Conservation (phyloP, 768 basidiomycete species). For the Scleroderma citrinum region DNA sequence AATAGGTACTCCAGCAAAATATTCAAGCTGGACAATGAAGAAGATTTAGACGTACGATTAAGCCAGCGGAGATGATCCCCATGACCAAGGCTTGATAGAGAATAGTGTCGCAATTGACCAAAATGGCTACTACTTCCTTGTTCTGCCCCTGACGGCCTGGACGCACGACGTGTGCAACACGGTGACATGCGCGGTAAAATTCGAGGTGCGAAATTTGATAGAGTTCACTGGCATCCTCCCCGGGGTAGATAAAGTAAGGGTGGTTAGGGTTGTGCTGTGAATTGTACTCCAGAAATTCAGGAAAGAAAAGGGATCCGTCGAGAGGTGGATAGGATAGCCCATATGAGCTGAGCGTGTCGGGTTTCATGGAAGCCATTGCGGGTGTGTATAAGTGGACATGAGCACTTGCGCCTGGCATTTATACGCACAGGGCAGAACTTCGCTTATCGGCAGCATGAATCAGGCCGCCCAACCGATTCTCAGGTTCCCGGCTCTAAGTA, state of each 20-base stretch:
- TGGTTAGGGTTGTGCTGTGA: constrained; percentile 28
- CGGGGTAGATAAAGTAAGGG: constrained; percentile 28
- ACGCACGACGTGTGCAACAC: constrained; percentile 35
- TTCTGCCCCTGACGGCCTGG: constrained; percentile 27
- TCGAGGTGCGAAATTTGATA: constrained; percentile 35
- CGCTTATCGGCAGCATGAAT: no score
- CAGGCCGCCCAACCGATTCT: no score
- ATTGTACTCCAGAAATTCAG: constrained; percentile 31
- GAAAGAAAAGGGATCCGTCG: constrained; percentile 26
- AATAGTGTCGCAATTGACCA: constrained; percentile 33
- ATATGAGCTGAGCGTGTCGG: neutral
- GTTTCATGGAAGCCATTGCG: neutral
- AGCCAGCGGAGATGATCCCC: constrained; percentile 31
- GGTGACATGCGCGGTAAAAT: constrained; percentile 40
- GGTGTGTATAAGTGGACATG: neutral
- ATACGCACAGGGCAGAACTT: no score
- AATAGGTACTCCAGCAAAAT: neutral
- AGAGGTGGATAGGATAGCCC: constrained; percentile 12
- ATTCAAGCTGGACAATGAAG: neutral
- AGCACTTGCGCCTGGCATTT: neutral
- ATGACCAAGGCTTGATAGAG: constrained; percentile 38
- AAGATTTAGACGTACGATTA: constrained; percentile 5
- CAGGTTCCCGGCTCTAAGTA: no score
- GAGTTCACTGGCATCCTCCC: constrained; percentile 12
- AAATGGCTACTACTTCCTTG: constrained; percentile 32